A percentile compares a stretch with the other conserved stretches of the same genome.
Conservation (phyloP, 2,329 filamentous ascomycete genomes). For the Colletotrichum limetticola region DNA sequence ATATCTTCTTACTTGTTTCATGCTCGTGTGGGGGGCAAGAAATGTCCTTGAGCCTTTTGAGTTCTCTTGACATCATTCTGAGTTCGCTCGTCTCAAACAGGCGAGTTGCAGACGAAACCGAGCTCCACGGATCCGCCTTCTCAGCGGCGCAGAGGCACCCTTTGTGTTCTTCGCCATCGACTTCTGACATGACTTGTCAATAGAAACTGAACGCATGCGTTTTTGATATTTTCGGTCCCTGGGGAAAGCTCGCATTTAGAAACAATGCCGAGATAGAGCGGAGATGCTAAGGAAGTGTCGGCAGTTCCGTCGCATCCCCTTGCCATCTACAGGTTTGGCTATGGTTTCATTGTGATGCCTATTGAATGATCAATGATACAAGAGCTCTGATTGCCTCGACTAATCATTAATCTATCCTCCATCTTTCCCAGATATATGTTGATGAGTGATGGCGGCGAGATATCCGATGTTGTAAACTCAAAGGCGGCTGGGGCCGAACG, state of each 20-base stretch:
- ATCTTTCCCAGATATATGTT: background rate
- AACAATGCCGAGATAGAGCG: too few species aligned
- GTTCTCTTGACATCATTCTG: background rate
- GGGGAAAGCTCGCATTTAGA: too few species aligned
- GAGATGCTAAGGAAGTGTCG: too few species aligned
- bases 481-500: background rate
- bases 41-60: background rate
- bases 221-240: too few species aligned
- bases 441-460: background rate
- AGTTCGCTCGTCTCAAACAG: background rate
- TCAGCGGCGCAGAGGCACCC: too few species aligned
- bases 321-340: too few species aligned
- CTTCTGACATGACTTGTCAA: too few species aligned
- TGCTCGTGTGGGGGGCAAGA: background rate
- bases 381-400: background rate
- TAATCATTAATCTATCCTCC: background rate
- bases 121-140: background rate
- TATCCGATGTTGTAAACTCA: background rate
- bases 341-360: too few species aligned
- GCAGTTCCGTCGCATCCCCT: too few species aligned
- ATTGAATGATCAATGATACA: too few species aligned
- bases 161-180: too few species aligned
- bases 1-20: background rate
- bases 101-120: background rate
- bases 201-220: too few species aligned